Evolutionary conservation across 2,329 filamentous ascomycete genomes (phyloP), one percentile per base, ranked within the genome.

Genomic region (Cadophora malorum): DNA sequence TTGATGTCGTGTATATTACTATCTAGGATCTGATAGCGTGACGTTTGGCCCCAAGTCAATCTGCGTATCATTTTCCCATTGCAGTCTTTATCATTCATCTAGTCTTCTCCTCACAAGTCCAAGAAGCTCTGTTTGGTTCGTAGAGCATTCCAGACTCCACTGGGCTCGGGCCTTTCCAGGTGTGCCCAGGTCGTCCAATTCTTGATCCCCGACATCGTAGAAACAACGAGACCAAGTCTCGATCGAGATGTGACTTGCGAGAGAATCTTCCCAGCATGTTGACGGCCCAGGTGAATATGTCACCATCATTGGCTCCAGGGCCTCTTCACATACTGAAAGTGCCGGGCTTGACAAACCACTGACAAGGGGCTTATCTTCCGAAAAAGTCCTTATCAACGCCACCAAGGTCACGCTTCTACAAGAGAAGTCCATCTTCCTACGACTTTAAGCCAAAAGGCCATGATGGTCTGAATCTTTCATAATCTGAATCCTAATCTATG

Each of bases 311-410:
- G 16, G 25, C 38, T 50, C 21, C 10, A 12, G 7, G 16, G 23
- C 23, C 23, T 45, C 35, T 14, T 2, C 35, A 38, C 35, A 38
- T 9, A 14, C 35, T 38, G 35, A 38, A 28, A 38, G 35, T 38
- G 35, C 35, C 35, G 35, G 12, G 2, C 21, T 56, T 35, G 28
- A 56, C 53, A 56, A 56, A 33, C 52, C 52, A 55, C 7, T 38
- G 14, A 14, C 52, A 55, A 7, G 31, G 53, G 28, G 28, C 53
- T 56, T 56, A 56, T 56, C 53, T 56, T 28, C 35, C 35, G 19
- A 45, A 25, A 10, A 31, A 56, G 53, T 35, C 12, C 53, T 58
- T 58, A 58, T 61, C 38, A 47, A 25, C 58, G 58, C 58, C 58
- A 61, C 58, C 25, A 47, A 14, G 45, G 21, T 28, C 56, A 41